Evolutionary conservation across 306 rosid genomes (phyloP).

Genomic region (Quercus parvula): DNA sequence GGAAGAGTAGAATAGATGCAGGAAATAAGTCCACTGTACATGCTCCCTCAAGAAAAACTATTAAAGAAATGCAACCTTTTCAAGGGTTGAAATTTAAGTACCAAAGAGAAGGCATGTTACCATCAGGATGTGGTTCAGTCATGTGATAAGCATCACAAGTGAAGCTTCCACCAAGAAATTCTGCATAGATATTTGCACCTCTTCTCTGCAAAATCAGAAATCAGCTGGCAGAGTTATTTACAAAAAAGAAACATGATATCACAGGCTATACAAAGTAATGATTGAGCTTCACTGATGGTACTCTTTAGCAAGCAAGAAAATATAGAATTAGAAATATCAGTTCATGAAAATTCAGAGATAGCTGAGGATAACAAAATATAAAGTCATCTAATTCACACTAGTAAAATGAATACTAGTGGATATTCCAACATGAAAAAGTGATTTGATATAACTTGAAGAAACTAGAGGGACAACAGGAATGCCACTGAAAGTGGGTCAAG

Average conservation of each 20-base stretch:
- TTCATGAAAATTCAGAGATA: background rate
- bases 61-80: too few relatives aligned
- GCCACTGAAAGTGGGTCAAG: too few relatives aligned
- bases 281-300: background rate
- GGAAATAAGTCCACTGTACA: too few relatives aligned
- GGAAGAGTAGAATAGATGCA: too few relatives aligned
- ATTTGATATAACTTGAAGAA: too few relatives aligned
- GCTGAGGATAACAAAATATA: background rate
- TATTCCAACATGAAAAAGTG: too few relatives aligned
- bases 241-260: slow-evolving; percentile 5
- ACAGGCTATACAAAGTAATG: background rate
- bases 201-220: slow-evolving; percentile 53
- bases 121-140: slow-evolving; percentile 97
- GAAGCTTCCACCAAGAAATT: slow-evolving; percentile 91
- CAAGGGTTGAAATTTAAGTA: background rate
- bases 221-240: background rate
- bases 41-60: too few relatives aligned
- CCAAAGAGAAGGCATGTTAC: slow-evolving; percentile 37
- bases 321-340: background rate
- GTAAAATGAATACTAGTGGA: too few relatives aligned
- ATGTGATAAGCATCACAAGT: slow-evolving; percentile 90
- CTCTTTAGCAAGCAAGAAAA: background rate
- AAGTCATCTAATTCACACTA: background rate
- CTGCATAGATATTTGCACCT: slow-evolving; percentile 92
- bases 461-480: too few relatives aligned